Evolutionary conservation across 208 protist species (phyloP), one percentile per base, ranked within the genome.

Genomic region (Polymyxa betae): DNA sequence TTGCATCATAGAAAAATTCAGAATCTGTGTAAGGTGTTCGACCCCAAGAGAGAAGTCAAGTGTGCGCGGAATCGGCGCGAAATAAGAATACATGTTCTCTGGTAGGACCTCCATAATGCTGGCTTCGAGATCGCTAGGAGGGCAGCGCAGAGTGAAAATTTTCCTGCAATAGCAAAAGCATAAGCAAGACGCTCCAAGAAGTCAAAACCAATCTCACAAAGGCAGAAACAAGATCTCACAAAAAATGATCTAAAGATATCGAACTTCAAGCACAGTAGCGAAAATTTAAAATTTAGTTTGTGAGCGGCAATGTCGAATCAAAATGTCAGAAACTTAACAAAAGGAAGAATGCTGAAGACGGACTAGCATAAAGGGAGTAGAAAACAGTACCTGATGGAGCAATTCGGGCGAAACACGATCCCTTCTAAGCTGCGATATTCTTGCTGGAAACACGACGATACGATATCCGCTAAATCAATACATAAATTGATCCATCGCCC

Each of bases 81-180:
- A 43, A 43, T 38, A 38, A 20, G 72, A 82, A 35, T 82, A 82
- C 5, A 16, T 5, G 35, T 5, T 40, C 10, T 45, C 12, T n/a
- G n/a, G n/a, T 38, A 38, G 72, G 12, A 29, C 12, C 24, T 60
- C 49, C 5, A 24, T 29, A 60, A 60, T 24, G 72, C 16, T n/a
- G 72, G n/a, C 35, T 82, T 82, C 72, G 35, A 82, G 5, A 43
- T 82, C 72, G 5, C 16, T 20, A 45, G 72, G 72, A 43, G 72
- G 72, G 72, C 72, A 82, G 12, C 72, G n/a, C 72, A 82, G 35
- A 5, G 72, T 82, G n/a, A 82, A 82, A 35, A 82, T 43, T 82
- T 82, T 82, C 72, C 72, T 82, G 72, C n/a, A 5, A 45, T 35
- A 60, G 49, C 49, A 60, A 60, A 60, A 60, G 24, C 5, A 29